Base-by-base conservation (phyloP, 768 basidiomycete species). In the Leccinum rimulosum region DNA sequence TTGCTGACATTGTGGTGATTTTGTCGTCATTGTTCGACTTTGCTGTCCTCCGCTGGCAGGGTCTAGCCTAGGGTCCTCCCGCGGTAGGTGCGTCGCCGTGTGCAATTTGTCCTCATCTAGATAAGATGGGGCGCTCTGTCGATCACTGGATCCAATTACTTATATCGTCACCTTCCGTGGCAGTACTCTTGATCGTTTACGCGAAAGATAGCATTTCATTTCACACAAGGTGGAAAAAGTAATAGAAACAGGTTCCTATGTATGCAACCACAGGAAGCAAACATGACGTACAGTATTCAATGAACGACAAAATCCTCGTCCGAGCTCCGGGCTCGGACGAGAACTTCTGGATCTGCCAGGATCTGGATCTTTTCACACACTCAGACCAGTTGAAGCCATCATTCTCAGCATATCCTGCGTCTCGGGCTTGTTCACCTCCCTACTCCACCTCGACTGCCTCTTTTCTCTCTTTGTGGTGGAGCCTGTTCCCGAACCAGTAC, bases 351-450 rank as follows among this genome's bases (percentile, higher is more conserved):
- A 36, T 15, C 36, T 36, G 6, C 36, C 36, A 38, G 6, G 17
- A 40, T 40, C n/a, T 10, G n/a, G 40, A 45, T 19, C 43, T 5
- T 19, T 40, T 45, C 43, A 45, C 19, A 45, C n/a, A 11, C 43
- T 45, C 43, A 45, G 19, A 45, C 43, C 43, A 5, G 43, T 19
- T 12, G 17, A 45, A 6, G 51, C 54, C 52, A 72, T 38, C 22
- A 52, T 58, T 11, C 50, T 62, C 36, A 71, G 50, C 1, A 68
- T 54, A 43, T 67, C 67, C 50, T 67, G 68, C 14, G 65, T 70
- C 28, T 70, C 68, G 2, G 64, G 58, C 17, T 62, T 64, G 6
- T 40, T 55, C 57, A 66, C 8, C 50, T 68, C 65, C 54, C 17
- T 59, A 14, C 58, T 62, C 67, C 60, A 68, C 22, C 63, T 52